phyloP scores from a whole-genome alignment of 2,329 filamentous ascomycete species.

The Tolypocladium nubicola region DNA sequence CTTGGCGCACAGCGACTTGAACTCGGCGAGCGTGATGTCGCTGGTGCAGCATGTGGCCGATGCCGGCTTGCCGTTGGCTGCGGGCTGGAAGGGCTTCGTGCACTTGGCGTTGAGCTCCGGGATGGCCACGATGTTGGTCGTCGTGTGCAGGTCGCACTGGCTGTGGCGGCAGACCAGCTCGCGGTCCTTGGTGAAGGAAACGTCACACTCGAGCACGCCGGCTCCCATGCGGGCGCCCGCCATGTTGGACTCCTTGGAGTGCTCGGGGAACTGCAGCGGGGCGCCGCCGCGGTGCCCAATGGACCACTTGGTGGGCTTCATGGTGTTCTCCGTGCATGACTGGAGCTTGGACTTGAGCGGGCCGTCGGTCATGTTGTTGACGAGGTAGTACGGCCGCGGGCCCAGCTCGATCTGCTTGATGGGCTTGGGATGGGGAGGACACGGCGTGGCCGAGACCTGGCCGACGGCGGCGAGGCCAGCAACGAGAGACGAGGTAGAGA shows the following conservation, averaged over 20 bases:
- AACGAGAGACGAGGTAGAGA: slow-evolving; percentile 16
- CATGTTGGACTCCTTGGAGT: slow-evolving; percentile 46
- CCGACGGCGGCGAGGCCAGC: slow-evolving; percentile 18
- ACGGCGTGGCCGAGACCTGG: slow-evolving; percentile 16
- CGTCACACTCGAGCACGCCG: slow-evolving; percentile 57
- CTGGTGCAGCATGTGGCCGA: slow-evolving; percentile 60
- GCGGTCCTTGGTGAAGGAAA: slow-evolving; percentile 53
- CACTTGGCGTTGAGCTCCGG: slow-evolving; percentile 56
- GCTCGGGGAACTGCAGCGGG: slow-evolving; percentile 54
- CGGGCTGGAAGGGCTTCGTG: slow-evolving; percentile 48
- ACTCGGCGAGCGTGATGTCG: slow-evolving; percentile 59
- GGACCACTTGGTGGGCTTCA: slow-evolving; percentile 42
- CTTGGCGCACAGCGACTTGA: slow-evolving; percentile 57
- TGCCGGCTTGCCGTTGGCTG: slow-evolving; percentile 37
- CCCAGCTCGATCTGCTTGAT: slow-evolving; percentile 46
- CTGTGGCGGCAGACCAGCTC: slow-evolving; percentile 59
- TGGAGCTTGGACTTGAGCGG: slow-evolving; percentile 48
- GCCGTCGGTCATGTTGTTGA: slow-evolving; percentile 51
- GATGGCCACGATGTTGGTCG: slow-evolving; percentile 53
- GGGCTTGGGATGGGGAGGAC: slow-evolving; percentile 14
- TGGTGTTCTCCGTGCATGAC: slow-evolving; percentile 43
- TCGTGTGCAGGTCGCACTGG: slow-evolving; percentile 58
- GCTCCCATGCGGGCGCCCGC: slow-evolving; percentile 59
- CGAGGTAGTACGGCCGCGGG: slow-evolving; percentile 53
- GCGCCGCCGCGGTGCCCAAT: slow-evolving; percentile 54